Conservation (phyloP, 768 basidiomycete species). For the Rossbeevera mucosa region DNA sequence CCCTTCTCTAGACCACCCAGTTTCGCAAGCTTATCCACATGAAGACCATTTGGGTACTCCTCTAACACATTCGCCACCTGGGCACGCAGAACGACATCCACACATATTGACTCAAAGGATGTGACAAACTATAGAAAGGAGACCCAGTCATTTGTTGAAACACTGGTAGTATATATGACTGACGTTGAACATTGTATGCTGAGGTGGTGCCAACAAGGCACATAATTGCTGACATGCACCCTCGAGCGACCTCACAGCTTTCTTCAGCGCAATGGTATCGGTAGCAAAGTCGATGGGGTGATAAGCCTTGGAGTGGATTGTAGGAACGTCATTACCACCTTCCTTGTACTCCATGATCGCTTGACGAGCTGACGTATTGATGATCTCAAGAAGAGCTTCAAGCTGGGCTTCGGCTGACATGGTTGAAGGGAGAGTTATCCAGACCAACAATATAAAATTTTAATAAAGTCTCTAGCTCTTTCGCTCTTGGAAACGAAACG, state of each 20-base stretch:
- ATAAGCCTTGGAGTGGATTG: constrained; percentile 17
- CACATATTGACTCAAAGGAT: constrained; percentile 26
- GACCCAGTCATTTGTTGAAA: background rate
- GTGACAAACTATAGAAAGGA: constrained; percentile 8
- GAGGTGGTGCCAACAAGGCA: constrained; percentile 24
- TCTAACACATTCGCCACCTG: constrained; percentile 6
- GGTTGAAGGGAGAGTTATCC: too few species aligned
- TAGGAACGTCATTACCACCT: constrained; percentile 17
- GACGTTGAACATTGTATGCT: constrained; percentile 26
- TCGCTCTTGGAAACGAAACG: too few species aligned
- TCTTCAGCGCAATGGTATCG: constrained; percentile 21
- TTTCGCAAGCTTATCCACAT: constrained; percentile 22
- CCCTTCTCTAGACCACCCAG: constrained; percentile 21
- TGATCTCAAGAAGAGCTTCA: constrained; percentile 25
- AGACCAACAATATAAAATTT: too few species aligned
- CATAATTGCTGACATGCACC: constrained; percentile 27
- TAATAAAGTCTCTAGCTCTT: too few species aligned
- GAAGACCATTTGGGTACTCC: constrained; percentile 26
- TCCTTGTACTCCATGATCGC: constrained; percentile 26
- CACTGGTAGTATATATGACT: background rate
- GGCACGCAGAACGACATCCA: background rate
- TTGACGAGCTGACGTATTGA: constrained; percentile 26
- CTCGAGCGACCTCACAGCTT: constrained; percentile 24
- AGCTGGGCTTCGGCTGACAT: constrained; percentile 17
- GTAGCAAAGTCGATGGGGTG: constrained; percentile 22